Conservation (phyloP, 108 stramenopile genomes). For the Hondaea fermentalgiana region DNA sequence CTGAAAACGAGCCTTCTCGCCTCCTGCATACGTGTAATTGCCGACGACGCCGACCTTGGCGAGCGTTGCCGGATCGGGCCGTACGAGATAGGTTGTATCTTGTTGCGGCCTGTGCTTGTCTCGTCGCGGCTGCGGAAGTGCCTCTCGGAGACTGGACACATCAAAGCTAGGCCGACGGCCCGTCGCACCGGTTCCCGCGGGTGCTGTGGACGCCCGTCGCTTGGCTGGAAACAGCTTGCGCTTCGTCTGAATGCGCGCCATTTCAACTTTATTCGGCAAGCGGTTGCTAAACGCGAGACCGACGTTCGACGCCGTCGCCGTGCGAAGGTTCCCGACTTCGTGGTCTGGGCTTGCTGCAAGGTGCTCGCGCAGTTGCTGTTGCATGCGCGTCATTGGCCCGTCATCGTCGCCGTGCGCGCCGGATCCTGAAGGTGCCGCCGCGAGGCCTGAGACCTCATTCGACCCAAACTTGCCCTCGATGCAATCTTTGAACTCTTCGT, state of each 20-base stretch:
- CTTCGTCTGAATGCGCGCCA: conserved; percentile 1
- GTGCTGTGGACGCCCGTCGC: background rate
- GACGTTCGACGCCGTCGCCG: background rate
- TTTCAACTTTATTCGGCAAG: background rate
- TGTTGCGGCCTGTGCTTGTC: background rate
- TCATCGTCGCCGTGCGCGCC: background rate
- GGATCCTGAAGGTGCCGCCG: background rate
- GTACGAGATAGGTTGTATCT: background rate
- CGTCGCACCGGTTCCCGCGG: background rate
- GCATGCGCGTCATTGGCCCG: background rate
- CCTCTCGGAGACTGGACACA: background rate
- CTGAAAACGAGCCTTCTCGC: background rate
- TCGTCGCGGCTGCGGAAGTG: background rate
- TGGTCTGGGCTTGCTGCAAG: background rate
- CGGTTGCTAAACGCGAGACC: background rate
- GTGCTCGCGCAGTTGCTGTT: background rate
- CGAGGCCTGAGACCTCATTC: background rate
- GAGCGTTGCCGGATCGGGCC: background rate
- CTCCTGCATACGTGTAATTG: background rate
- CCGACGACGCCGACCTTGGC: background rate
- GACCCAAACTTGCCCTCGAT: background rate
- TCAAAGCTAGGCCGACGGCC: background rate
- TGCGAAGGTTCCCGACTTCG: background rate
- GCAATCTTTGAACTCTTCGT: background rate
- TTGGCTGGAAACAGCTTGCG: background rate